Conservation (phyloP, 345 rosid genomes). For the Eucalyptus cloeziana region DNA sequence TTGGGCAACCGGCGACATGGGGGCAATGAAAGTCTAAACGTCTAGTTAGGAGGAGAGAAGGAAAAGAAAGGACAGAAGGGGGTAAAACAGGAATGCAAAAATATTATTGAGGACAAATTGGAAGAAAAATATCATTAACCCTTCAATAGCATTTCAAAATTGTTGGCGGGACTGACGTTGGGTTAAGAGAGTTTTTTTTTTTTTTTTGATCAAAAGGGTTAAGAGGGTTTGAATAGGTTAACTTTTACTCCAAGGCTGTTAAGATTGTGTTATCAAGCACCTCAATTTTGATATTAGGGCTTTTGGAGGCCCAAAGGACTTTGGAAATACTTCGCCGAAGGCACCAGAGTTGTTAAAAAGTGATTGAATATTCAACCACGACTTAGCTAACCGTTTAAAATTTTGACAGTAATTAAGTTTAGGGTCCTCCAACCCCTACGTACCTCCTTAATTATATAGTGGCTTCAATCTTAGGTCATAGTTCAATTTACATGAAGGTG, state of each 20-base stretch:
- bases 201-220: neutral
- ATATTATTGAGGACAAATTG: neutral
- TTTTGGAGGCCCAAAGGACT: neutral
- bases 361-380: neutral
- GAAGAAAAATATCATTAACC: neutral
- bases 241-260: neutral
- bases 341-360: neutral
- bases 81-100: neutral
- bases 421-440: neutral
- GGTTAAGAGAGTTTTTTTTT: neutral
- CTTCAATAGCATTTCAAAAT: neutral
- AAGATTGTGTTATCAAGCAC: neutral
- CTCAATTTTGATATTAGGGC: neutral
- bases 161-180: neutral
- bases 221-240: neutral
- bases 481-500: neutral
- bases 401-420: neutral
- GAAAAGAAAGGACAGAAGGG: neutral
- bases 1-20: neutral
- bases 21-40: neutral
- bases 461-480: neutral
- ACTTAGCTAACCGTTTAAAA: neutral
- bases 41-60: neutral
- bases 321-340: neutral
- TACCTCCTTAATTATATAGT: neutral